Conservation (phyloP, 495 filamentous ascomycete species). For the Margaritispora aquatica region DNA sequence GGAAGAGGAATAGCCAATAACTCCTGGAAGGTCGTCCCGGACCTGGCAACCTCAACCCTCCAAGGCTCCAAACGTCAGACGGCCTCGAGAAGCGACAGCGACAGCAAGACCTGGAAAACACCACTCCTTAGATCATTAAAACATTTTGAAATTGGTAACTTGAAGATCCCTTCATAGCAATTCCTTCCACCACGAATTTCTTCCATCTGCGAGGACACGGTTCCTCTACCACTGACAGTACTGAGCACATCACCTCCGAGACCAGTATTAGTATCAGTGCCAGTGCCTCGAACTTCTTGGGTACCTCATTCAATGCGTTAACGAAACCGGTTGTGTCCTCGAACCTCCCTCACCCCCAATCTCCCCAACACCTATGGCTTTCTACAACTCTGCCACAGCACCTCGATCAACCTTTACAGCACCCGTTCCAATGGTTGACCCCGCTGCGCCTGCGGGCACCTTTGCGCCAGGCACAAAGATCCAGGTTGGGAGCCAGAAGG, state of each 20-base stretch:
- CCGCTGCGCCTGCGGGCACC: slow-evolving; percentile 71
- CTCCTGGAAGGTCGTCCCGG: neutral
- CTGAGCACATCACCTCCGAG: too few relatives aligned
- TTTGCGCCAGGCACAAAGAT: slow-evolving; percentile 93
- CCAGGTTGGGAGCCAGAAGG: slow-evolving; percentile 86
- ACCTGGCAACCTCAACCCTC: neutral
- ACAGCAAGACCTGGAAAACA: too few relatives aligned
- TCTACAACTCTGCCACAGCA: slow-evolving; percentile 19
- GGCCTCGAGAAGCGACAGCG: too few relatives aligned
- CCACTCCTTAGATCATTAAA: too few relatives aligned
- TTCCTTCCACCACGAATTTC: too few relatives aligned
- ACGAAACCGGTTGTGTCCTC: neutral
- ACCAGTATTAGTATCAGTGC: too few relatives aligned
- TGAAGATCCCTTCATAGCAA: too few relatives aligned
- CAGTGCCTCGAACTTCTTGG: neutral
- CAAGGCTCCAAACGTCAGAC: neutral
- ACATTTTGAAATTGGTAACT: too few relatives aligned
- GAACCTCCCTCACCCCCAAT: neutral
- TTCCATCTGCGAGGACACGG: too few relatives aligned
- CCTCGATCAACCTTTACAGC: slow-evolving; percentile 54
- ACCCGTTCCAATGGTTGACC: slow-evolving; percentile 33
- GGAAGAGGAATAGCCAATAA: neutral
- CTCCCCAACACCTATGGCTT: slow-evolving; percentile 20
- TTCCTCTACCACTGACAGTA: too few relatives aligned
- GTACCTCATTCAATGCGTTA: neutral